Evolutionary conservation across 164 flowering plant genomes (phyloP).

Genomic region (Chimonanthus salicifolius): DNA sequence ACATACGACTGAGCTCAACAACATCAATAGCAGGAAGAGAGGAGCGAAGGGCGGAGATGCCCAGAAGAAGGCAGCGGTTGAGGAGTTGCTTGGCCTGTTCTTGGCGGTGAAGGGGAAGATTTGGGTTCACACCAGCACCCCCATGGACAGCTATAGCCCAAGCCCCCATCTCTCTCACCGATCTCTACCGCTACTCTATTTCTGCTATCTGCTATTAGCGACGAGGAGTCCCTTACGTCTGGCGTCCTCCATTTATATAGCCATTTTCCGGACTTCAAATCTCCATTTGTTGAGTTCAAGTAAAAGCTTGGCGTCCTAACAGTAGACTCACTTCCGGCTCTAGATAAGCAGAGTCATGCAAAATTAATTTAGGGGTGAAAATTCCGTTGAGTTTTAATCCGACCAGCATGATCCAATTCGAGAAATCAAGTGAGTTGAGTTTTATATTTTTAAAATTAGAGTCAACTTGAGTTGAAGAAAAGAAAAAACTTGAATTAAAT

Average conservation of each 20-base stretch:
- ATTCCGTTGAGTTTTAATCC: no score
- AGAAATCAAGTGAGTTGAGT: no score
- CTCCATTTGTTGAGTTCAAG: background rate
- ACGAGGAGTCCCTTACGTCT: background rate
- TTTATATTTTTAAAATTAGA: no score
- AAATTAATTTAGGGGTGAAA: no score
- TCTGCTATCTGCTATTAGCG: background rate
- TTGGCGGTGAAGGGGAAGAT: slow-evolving; percentile 69
- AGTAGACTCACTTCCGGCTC: background rate
- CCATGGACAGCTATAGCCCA: slow-evolving; percentile 99
- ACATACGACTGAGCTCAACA: slow-evolving; percentile 88
- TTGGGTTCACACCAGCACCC: slow-evolving; percentile 95
- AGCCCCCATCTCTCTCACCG: slow-evolving; percentile 41
- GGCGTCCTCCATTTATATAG: background rate
- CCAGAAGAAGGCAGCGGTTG: slow-evolving; percentile 71
- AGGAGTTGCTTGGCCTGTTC: slow-evolving; percentile 77
- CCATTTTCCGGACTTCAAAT: background rate
- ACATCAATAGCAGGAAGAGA: slow-evolving; percentile 76
- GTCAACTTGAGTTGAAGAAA: no score
- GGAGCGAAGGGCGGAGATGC: slow-evolving; percentile 73
- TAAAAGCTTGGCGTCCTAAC: no score
- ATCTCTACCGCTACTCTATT: background rate
- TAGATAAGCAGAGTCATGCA: no score
- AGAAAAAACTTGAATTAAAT: no score
- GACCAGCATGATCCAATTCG: no score